These are phyloP conservation scores for Polytrichum commune DNA, from an alignment of 225 moss, liverwort and hornwort species.

Conservation along the genomic window DNA sequence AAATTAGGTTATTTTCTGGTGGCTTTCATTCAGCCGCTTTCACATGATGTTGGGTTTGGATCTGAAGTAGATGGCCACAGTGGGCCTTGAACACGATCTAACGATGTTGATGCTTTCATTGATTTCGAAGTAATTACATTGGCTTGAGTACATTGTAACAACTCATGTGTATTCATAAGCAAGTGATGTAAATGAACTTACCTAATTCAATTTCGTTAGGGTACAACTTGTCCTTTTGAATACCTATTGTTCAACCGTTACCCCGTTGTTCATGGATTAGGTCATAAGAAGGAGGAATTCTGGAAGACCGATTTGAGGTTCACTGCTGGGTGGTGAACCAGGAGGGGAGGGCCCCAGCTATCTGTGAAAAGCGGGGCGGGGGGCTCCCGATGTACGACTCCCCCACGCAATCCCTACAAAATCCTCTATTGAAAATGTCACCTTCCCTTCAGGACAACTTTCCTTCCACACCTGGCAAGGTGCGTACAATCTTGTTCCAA, in stretches of 20 bases:
- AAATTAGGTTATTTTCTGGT: no score
- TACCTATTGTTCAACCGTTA: background rate
- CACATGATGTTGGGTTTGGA: no score
- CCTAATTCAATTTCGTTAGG: no score
- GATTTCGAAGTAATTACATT: background rate
- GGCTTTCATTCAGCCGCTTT: no score
- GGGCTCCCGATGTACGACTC: slow-evolving; percentile 52
- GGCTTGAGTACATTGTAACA: background rate
- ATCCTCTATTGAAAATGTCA: slow-evolving; percentile 42
- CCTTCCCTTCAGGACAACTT: slow-evolving; percentile 61
- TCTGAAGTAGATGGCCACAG: no score
- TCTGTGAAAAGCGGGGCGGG: slow-evolving; percentile 55
- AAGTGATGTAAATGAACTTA: no score
- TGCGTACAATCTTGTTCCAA: slow-evolving; percentile 16
- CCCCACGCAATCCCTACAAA: slow-evolving; percentile 27
- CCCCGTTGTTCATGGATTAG: background rate
- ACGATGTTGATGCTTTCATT: background rate
- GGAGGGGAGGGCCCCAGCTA: slow-evolving; percentile 35
- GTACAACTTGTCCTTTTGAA: no score
- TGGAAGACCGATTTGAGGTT: slow-evolving; percentile 51
- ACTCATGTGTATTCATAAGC: background rate
- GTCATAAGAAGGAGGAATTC: slow-evolving; percentile 22
- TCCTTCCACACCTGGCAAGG: slow-evolving; percentile 68
- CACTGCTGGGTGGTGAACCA: slow-evolving; percentile 52
- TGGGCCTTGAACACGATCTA: no score